Percentiles rank a stretch among this genome's conserved stretches.
Conservation (phyloP, 768 basidiomycete genomes). For the Lactifluus rugatus region DNA sequence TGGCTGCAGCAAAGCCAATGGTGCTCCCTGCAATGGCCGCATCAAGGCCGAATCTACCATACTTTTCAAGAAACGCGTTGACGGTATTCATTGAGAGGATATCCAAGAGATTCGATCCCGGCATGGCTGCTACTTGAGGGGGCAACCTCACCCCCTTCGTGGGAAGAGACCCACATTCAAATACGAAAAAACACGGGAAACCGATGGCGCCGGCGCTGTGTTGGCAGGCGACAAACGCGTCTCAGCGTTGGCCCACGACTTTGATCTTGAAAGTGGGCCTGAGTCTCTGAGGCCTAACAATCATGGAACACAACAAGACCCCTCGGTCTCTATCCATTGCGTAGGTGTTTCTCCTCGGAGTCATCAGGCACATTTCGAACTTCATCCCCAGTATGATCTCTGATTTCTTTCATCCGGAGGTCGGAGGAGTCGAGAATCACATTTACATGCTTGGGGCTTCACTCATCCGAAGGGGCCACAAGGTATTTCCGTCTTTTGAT, state of each 20-base stretch:
- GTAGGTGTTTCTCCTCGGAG: not conserved
- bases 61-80: constrained; percentile 33
- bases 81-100: constrained; percentile 19
- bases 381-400: constrained; percentile 66
- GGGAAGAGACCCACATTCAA: constrained; percentile 11
- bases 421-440: constrained; percentile 95
- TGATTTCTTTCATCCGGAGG: constrained; percentile 92
- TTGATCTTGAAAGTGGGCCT: too few species aligned
- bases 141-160: not conserved
- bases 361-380: not conserved
- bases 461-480: constrained; percentile 76
- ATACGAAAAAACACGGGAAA: not conserved
- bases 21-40: constrained; percentile 53
- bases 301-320: not conserved
- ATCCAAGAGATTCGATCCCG: not conserved
- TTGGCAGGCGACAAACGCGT: not conserved
- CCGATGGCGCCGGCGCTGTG: not conserved
- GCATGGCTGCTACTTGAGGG: not conserved
- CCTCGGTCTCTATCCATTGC: constrained; percentile 3
- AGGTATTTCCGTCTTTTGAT: constrained; percentile 34
- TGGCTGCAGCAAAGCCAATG: constrained; percentile 60
- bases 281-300: not conserved
- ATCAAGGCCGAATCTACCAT: constrained; percentile 50
- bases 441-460: constrained; percentile 87
- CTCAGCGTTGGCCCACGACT: not conserved